These are phyloP conservation scores for Suhomyces panamericanus DNA, from an alignment of 1,139 yeast genomes.

Conservation along the genomic window DNA sequence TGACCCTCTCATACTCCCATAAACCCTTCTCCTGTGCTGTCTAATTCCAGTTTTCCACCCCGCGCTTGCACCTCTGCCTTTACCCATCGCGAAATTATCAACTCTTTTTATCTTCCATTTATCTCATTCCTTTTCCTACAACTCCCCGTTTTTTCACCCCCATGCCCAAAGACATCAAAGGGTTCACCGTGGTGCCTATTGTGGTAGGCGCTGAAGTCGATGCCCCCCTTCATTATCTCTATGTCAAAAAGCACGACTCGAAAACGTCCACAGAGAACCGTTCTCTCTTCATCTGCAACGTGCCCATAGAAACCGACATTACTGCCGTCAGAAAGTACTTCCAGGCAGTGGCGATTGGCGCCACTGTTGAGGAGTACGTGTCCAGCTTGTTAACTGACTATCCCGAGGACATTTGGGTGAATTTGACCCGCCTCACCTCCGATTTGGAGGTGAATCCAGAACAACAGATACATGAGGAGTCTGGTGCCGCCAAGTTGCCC, in stretches of 20 bases:
- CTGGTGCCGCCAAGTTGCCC: conserved; percentile 51
- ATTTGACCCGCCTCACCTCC: conserved; percentile 60
- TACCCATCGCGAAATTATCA: neutral
- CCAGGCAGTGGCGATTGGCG: conserved; percentile 57
- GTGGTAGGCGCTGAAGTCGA: conserved; percentile 26
- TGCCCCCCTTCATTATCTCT: conserved; percentile 48
- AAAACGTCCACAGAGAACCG: conserved; percentile 33
- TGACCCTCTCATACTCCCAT: too few species aligned
- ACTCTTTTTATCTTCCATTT: too few species aligned
- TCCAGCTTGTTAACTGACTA: conserved; percentile 41
- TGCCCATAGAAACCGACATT: conserved; percentile 63
- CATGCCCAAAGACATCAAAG: conserved; percentile 45
- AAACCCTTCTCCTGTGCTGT: too few species aligned
- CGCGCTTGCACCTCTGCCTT: neutral
- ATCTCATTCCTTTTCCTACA: neutral
- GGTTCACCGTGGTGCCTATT: conserved; percentile 54
- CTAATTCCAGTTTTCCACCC: neutral
- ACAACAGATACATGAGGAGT: conserved; percentile 13
- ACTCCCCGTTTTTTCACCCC: neutral
- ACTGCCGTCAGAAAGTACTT: conserved; percentile 58
- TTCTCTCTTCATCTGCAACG: conserved; percentile 70
- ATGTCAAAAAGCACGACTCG: conserved; percentile 64
- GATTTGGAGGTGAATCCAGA: conserved; percentile 46
- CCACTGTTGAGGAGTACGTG: conserved; percentile 54
- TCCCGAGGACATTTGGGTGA: conserved; percentile 55